Percentiles rank a stretch among this genome's conserved stretches.
These are phyloP conservation scores for Metschnikowia gelsemii DNA, from an alignment of 805 yeast species.

Conservation along the genomic window DNA sequence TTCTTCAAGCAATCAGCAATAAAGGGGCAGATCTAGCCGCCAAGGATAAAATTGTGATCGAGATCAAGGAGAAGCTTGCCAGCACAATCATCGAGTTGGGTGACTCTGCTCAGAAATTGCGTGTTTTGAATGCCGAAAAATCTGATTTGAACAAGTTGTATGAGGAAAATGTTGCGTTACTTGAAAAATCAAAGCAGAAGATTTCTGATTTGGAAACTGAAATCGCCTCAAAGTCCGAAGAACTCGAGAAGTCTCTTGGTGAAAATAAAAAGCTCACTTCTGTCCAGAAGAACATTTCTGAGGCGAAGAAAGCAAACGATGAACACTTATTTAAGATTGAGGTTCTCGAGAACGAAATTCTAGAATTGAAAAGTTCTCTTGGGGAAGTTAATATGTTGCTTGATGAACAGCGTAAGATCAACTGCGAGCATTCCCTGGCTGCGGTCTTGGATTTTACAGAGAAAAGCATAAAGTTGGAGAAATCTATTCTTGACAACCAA, in stretches of 20 bases:
- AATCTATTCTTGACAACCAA: conserved; percentile 13
- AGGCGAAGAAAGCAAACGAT: conserved; percentile 7
- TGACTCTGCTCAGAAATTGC: conserved; percentile 17
- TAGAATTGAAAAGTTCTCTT: conserved; percentile 7
- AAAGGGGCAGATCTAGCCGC: conserved; percentile 21
- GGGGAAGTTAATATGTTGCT: conserved; percentile 17
- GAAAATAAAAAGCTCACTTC: conserved; percentile 11
- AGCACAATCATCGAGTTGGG: conserved; percentile 19
- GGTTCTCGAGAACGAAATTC: conserved; percentile 9
- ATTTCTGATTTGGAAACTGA: conserved; percentile 10
- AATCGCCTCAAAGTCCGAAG: conserved; percentile 1
- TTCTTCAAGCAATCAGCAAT: conserved; percentile 19
- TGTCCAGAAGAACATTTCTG: conserved; percentile 7
- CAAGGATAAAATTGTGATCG: conserved; percentile 20
- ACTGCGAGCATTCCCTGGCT: conserved; percentile 51
- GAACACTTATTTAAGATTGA: conserved; percentile 6
- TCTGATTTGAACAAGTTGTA: conserved; percentile 9
- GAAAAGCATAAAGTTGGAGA: conserved; percentile 15
- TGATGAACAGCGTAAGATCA: conserved; percentile 49
- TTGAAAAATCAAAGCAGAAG: conserved; percentile 3
- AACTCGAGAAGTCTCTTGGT: conserved; percentile 6
- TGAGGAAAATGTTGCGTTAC: conserved; percentile 2
- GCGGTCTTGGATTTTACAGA: conserved; percentile 27
- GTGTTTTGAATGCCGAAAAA: conserved; percentile 13
- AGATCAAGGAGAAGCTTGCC: conserved; percentile 19